Conservation (phyloP, 257 asterid genomes). For the Capsicum chinense region DNA sequence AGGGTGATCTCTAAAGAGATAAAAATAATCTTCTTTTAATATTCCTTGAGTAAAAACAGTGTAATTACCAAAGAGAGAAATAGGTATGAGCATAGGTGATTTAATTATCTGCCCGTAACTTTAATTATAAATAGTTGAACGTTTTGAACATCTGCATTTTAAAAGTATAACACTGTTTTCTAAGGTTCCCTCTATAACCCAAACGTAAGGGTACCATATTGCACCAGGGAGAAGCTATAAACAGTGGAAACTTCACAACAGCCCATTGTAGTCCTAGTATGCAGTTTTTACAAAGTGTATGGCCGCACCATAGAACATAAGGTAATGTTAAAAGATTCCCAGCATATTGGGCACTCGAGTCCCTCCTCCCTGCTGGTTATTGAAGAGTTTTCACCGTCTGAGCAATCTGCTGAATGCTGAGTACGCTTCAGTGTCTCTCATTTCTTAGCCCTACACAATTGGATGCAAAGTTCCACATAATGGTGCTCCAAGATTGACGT, state of each 20-base stretch:
- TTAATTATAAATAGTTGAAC: no score
- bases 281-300: constrained; percentile 97
- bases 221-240: constrained; percentile 97
- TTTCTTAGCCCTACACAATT: no score
- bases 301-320: constrained; percentile 93
- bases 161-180: no score
- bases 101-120: no score
- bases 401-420: constrained; percentile 58
- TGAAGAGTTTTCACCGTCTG: constrained; percentile 80
- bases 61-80: no score
- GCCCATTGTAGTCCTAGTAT: constrained; percentile 89
- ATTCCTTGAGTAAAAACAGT: no score
- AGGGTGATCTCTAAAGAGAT: constrained; percentile 33
- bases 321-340: constrained; percentile 96
- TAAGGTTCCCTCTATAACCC: constrained; percentile 72
- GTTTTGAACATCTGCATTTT: no score
- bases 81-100: no score
- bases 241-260: constrained; percentile 83
- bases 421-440: constrained; percentile 42
- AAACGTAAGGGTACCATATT: constrained; percentile 74
- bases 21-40: no score
- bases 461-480: no score
- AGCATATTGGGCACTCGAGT: constrained; percentile 93
- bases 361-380: constrained; percentile 68
- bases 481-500: no score